phyloP scores from a whole-genome alignment of 257 asterid genomes.

The Solanum etuberosum region DNA sequence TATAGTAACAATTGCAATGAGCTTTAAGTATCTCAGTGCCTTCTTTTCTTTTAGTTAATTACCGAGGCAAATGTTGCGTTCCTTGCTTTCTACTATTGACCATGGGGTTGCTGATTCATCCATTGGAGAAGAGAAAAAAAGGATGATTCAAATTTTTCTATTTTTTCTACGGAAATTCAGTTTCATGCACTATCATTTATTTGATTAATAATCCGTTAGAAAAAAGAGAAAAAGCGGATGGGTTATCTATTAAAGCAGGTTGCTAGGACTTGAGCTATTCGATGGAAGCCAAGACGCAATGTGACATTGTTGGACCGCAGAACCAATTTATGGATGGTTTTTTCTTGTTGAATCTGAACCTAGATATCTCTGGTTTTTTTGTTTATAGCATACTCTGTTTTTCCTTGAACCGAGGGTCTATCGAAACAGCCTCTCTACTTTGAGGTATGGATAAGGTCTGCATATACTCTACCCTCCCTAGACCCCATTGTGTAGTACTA shows the following conservation, averaged over 20 bases:
- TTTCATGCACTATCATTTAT: not conserved
- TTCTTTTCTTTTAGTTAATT: not conserved
- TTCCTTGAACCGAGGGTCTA: not conserved
- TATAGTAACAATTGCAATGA: not conserved
- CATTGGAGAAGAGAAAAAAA: not conserved
- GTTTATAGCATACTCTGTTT: not conserved
- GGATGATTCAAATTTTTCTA: not conserved
- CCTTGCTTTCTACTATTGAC: not conserved
- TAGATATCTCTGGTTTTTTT: not conserved
- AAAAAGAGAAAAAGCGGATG: not conserved
- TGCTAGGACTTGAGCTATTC: too few relatives aligned
- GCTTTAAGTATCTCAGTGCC: not conserved
- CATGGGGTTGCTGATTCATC: not conserved
- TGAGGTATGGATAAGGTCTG: not conserved
- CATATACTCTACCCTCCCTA: rapidly evolving
- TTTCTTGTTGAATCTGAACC: not conserved
- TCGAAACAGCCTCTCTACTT: too few relatives aligned
- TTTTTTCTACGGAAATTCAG: not conserved
- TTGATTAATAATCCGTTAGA: not conserved
- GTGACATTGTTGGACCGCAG: not conserved
- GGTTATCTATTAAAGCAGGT: not conserved
- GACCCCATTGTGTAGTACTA: not conserved
- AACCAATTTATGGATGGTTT: not conserved
- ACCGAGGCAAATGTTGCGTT: not conserved
- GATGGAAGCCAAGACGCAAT: too few relatives aligned